phyloP scores from a whole-genome alignment of 805 yeast genomes.

The Hanseniaspora meyeri region DNA sequence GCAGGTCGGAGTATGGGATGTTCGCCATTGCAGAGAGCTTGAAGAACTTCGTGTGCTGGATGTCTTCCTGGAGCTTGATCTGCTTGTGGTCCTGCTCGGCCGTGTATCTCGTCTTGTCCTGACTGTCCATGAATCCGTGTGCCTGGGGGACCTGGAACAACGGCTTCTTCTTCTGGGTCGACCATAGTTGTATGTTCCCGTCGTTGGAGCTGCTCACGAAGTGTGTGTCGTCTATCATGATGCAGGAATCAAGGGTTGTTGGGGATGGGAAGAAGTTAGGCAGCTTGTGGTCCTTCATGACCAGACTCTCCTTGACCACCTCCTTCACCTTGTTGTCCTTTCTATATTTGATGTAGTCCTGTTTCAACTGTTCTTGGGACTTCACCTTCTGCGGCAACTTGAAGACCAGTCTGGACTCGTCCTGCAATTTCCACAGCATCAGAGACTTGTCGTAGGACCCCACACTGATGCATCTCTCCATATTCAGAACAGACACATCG shows the following conservation, averaged over 20 bases:
- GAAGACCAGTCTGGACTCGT: conserved; percentile 85
- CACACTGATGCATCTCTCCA: conserved; percentile 89
- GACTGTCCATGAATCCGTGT: conserved; percentile 50
- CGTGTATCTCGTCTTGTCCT: conserved; percentile 37
- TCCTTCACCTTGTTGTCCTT: conserved; percentile 20
- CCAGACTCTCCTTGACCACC: conserved; percentile 12
- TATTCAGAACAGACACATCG: conserved; percentile 67
- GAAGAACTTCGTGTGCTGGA: conserved; percentile 49
- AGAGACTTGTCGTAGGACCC: conserved; percentile 93
- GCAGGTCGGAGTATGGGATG: conserved; percentile 71
- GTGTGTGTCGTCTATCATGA: conserved; percentile 84
- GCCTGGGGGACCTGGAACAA: conserved; percentile 53
- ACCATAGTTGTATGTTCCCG: conserved; percentile 84
- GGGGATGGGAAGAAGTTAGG: conserved; percentile 29
- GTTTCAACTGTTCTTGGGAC: conserved; percentile 45
- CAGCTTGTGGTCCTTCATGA: background rate
- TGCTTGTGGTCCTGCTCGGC: conserved; percentile 33
- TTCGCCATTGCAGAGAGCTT: conserved; percentile 77
- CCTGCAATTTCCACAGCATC: conserved; percentile 92
- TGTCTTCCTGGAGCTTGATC: conserved; percentile 46
- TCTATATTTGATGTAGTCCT: conserved; percentile 28
- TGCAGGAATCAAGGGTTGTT: conserved; percentile 71
- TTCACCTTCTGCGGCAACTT: conserved; percentile 38
- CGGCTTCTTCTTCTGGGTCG: conserved; percentile 81
- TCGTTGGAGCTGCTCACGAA: conserved; percentile 93